These are phyloP conservation scores for Heliamphora pulchella DNA, from an alignment of 179 eudicot species.

Conservation along the genomic window DNA sequence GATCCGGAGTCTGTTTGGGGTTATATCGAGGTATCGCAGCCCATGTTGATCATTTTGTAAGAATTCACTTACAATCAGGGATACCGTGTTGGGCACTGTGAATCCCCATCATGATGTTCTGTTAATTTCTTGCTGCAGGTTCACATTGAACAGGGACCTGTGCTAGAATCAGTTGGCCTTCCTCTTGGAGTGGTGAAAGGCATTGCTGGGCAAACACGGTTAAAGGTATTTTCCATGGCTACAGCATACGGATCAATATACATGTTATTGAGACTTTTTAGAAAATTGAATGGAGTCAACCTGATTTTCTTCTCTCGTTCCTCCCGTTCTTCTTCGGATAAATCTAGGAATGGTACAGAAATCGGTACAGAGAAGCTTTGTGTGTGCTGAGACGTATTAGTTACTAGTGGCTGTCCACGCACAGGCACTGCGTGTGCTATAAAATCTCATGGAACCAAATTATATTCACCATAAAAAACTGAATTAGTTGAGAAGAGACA, in stretches of 20 bases:
- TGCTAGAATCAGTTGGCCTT: conserved; percentile 73
- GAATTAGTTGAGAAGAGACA: no score
- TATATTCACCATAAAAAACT: no score
- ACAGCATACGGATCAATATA: not conserved
- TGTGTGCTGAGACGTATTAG: not conserved
- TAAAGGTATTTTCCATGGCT: conserved; percentile 46
- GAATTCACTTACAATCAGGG: not conserved
- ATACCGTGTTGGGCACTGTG: not conserved
- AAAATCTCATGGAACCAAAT: no score
- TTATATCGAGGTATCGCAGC: conserved; percentile 66
- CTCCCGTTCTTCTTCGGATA: not conserved
- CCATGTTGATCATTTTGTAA: not conserved
- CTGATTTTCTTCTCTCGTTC: not conserved
- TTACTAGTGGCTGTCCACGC: not conserved
- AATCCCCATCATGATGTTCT: not conserved
- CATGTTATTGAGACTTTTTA: not conserved
- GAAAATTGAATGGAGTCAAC: not conserved
- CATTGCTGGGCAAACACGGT: conserved; percentile 92
- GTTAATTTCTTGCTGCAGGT: conserved; percentile 37
- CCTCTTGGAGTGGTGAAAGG: conserved; percentile 95
- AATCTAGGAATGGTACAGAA: not conserved
- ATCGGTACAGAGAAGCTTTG: no score
- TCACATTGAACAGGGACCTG: conserved; percentile 98
- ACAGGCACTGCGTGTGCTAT: no score
- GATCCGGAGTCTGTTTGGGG: conserved; percentile 82